phyloP scores from a whole-genome alignment of 2,329 filamentous ascomycete genomes.

The Cercospora berteroae region DNA sequence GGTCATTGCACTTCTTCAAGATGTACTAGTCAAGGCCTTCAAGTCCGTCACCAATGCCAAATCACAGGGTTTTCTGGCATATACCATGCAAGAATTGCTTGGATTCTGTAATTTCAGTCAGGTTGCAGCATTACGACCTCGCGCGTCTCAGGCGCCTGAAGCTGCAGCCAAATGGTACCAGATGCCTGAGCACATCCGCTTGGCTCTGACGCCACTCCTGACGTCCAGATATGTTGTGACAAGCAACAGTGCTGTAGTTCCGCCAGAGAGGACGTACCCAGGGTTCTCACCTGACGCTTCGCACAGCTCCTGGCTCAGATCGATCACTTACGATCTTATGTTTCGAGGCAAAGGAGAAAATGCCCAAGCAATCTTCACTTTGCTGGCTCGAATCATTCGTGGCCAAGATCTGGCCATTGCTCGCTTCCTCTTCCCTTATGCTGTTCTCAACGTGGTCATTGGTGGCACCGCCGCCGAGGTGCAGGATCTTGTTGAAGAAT shows the following conservation, averaged over 20 bases:
- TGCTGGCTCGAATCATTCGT: constrained; percentile 76
- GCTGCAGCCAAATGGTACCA: constrained; percentile 72
- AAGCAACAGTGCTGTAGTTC: constrained; percentile 32
- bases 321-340: constrained; percentile 77
- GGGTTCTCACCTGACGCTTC: constrained; percentile 67
- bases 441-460: constrained; percentile 78
- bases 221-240: constrained; percentile 77
- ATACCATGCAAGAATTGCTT: constrained; percentile 88
- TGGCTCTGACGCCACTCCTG: constrained; percentile 83
- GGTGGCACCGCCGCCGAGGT: constrained; percentile 66
- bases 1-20: constrained; percentile 76
- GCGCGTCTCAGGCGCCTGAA: constrained; percentile 56
- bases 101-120: constrained; percentile 71
- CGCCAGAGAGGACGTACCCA: constrained; percentile 59
- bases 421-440: constrained; percentile 84
- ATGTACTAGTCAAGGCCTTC: constrained; percentile 88
- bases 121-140: constrained; percentile 52
- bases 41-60: constrained; percentile 83
- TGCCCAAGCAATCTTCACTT: constrained; percentile 73
- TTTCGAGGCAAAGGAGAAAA: constrained; percentile 72
- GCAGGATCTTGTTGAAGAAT: constrained; percentile 66
- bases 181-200: constrained; percentile 73
- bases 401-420: constrained; percentile 83
- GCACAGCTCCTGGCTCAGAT: constrained; percentile 79
- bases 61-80: constrained; percentile 87